A percentile compares a stretch with the other conserved stretches of the same genome.
Conservation (phyloP, 1,284 basidiomycete species). For the Austroboletus niveus region DNA sequence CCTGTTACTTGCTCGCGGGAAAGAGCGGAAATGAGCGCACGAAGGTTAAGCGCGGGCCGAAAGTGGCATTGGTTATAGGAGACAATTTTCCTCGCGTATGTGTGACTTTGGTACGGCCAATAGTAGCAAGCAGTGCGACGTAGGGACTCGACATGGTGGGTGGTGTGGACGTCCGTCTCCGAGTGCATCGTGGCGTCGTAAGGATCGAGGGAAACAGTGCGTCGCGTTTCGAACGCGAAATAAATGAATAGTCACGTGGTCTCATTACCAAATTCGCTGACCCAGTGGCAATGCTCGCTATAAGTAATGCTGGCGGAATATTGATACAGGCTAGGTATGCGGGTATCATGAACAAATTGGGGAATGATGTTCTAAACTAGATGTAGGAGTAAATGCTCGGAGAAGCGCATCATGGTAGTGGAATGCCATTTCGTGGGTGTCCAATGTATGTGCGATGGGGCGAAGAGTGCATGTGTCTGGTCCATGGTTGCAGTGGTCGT, state of each 20-base stretch:
- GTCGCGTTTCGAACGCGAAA: slow-evolving; percentile 3
- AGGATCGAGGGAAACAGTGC: background rate
- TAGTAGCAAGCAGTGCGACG: slow-evolving; percentile 27
- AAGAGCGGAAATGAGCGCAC: slow-evolving; percentile 22
- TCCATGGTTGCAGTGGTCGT: slow-evolving; percentile 14
- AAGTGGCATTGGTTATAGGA: slow-evolving; percentile 11
- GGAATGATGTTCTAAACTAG: slow-evolving; percentile 28
- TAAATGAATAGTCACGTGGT: slow-evolving; percentile 16
- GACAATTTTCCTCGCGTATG: background rate
- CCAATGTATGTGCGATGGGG: slow-evolving; percentile 4
- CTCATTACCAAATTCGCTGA: background rate
- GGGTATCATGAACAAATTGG: slow-evolving; percentile 25
- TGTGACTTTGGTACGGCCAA: slow-evolving; percentile 21
- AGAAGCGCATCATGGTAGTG: slow-evolving; percentile 2
- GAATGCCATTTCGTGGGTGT: slow-evolving; percentile 8
- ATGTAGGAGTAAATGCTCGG: slow-evolving; percentile 28
- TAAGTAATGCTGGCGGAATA: slow-evolving; percentile 21
- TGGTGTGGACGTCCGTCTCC: slow-evolving; percentile 8
- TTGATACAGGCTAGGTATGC: slow-evolving; percentile 30
- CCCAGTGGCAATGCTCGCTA: background rate
- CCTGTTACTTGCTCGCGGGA: background rate
- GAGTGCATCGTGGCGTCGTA: slow-evolving; percentile 8
- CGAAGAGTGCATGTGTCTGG: background rate
- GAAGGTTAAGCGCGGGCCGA: slow-evolving; percentile 32
- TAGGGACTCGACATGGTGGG: slow-evolving; percentile 31